Evolutionary conservation across 179 eudicot species (phyloP).

Genomic region (Beta corolliflora): DNA sequence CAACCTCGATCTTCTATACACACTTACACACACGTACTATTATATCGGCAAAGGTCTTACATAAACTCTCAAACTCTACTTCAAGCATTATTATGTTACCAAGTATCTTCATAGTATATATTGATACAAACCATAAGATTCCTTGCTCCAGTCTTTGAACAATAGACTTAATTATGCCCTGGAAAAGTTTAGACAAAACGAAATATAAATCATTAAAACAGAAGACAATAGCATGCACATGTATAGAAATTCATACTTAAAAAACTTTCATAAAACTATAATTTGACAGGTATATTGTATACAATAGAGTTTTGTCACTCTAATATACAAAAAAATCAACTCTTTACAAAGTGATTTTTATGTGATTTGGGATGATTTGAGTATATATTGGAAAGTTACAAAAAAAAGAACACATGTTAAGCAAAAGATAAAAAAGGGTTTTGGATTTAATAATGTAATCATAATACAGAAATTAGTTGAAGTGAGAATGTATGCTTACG

Average conservation of each 20-base stretch:
- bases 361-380: too few relatives aligned
- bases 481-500: conserved; percentile 3
- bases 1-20: too few relatives aligned
- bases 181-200: not conserved
- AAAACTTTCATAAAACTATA: not conserved
- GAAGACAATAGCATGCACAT: not conserved
- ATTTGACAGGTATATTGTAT: too few relatives aligned
- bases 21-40: not conserved
- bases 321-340: too few relatives aligned
- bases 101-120: not conserved
- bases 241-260: not conserved
- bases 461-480: not conserved
- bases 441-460: too few relatives aligned
- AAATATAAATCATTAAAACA: not conserved
- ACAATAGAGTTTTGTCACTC: too few relatives aligned
- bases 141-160: not conserved
- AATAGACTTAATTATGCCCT: not conserved
- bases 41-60: too few relatives aligned
- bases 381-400: too few relatives aligned
- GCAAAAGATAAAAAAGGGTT: too few relatives aligned
- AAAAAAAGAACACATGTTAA: too few relatives aligned
- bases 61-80: not conserved
- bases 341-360: too few relatives aligned
- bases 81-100: not conserved
- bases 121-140: not conserved